Conservation (phyloP, 2,329 filamentous ascomycete species). For the Fusarium continuum region DNA sequence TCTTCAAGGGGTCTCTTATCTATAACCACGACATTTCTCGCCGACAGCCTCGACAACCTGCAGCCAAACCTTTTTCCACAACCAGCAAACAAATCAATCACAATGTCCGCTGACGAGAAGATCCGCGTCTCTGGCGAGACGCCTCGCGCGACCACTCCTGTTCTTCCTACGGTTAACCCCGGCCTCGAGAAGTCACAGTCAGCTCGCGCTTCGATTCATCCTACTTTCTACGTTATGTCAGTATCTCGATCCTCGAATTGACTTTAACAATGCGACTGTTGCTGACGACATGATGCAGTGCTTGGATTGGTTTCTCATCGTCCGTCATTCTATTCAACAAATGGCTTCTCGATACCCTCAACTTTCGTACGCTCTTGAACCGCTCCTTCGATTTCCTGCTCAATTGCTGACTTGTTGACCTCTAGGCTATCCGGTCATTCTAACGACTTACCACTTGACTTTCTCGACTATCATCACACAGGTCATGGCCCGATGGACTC, state of each 20-base stretch:
- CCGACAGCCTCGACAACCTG: conserved; percentile 25
- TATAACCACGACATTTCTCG: conserved; percentile 34
- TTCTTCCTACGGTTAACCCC: conserved; percentile 84
- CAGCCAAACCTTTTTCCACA: conserved; percentile 35
- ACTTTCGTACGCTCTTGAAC: conserved; percentile 66
- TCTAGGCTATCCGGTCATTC: conserved; percentile 76
- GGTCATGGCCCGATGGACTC: conserved; percentile 88
- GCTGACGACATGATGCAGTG: conserved; percentile 59
- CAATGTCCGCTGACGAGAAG: conserved; percentile 74
- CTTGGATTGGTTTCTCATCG: conserved; percentile 92
- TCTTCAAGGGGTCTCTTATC: conserved; percentile 43
- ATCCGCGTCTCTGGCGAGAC: conserved; percentile 82
- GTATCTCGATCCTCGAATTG: conserved; percentile 42
- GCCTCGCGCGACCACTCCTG: conserved; percentile 67
- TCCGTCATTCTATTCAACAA: conserved; percentile 99
- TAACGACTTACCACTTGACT: conserved; percentile 94
- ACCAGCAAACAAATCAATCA: conserved; percentile 57
- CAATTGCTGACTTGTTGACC: conserved; percentile 29
- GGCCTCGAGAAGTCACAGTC: conserved; percentile 75
- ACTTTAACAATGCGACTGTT: neutral
- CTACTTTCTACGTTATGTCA: conserved; percentile 84
- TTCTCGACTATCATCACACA: conserved; percentile 97
- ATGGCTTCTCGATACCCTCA: conserved; percentile 87
- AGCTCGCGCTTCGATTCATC: conserved; percentile 73
- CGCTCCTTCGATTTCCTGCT: neutral